Percentiles rank a stretch among this genome's conserved stretches.
Evolutionary conservation across 371 early-diverging fungal genomes (phyloP).

Genomic region (Mortierella sp.): DNA sequence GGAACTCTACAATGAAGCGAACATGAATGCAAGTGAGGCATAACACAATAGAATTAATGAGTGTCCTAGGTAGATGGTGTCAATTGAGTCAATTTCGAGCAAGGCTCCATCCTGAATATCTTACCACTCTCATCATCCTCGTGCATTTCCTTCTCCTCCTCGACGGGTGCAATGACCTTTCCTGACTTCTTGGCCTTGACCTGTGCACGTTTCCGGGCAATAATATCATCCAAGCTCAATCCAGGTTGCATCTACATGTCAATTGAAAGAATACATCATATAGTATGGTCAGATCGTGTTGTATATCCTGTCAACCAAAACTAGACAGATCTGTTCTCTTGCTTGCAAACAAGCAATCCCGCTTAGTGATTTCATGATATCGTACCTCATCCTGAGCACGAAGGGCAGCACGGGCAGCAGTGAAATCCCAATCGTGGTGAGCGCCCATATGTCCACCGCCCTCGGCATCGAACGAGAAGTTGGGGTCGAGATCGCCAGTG

Average conservation of each 20-base stretch:
- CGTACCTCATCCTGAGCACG: conserved; percentile 68
- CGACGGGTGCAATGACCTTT: conserved; percentile 48
- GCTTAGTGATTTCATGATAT: too few species aligned
- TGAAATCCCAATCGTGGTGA: conserved; percentile 87
- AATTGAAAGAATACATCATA: neutral
- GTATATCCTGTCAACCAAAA: too few species aligned
- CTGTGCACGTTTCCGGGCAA: conserved; percentile 70
- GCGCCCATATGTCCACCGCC: conserved; percentile 69
- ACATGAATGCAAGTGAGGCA: neutral
- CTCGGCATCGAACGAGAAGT: conserved; percentile 84
- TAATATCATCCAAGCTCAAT: conserved; percentile 76
- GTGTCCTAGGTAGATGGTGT: neutral
- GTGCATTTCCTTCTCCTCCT: conserved; percentile 51
- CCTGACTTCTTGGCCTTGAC: conserved; percentile 60
- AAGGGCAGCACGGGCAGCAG: conserved; percentile 81
- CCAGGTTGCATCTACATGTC: conserved; percentile 33
- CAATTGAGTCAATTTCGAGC: neutral
- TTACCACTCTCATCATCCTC: conserved; percentile 55
- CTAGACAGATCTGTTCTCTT: too few species aligned
- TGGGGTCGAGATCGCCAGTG: conserved; percentile 66
- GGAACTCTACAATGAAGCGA: conserved; percentile 39
- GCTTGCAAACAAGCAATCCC: too few species aligned
- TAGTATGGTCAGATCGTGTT: conserved; percentile 29
- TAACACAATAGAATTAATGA: neutral
- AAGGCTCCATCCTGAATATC: neutral